Base-by-base conservation (phyloP, 73 alveolate genomes). In the Durusdinium trenchii region DNA sequence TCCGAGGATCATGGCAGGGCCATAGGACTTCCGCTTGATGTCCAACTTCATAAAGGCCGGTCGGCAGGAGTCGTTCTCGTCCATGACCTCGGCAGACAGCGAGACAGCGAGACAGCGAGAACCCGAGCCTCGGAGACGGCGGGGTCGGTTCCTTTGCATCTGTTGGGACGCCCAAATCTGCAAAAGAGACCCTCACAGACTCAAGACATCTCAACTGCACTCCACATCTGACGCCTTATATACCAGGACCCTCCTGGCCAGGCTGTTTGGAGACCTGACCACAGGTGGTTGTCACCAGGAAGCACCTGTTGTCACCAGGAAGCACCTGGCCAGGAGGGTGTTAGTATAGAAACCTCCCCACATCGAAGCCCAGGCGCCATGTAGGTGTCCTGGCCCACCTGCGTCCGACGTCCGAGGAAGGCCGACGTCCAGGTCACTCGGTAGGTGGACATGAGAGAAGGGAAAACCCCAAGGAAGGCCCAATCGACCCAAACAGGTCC, bases 371-470 rank as follows among this genome's bases (percentile, higher is more conserved):
- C 30, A 89, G 96, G 42, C 38, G 76, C 96, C 96, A 89, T 89
- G 71, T 89, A 89, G 45, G 96, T 89, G 71, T 89, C 96, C 86
- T 89, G 96, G 71, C 96, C 64, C 96, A 89, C 96, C 96, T 89
- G 96, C 0, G 26, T 14, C 61, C 12, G 61, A 38, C 35, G 20
- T 38, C 14, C 2, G 62, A 23, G 23, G 23, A 57, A 23, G 69
- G 23, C n/a, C n/a, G n/a, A n/a, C n/a, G n/a, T n/a, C n/a, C n/a
- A n/a, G n/a, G n/a, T n/a, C n/a, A 23, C 23, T 57, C 69, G 69
- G 32, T 57, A 57, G 69, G 69, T 57, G 69, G 69, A 12, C 69
- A 57, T 57, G 23, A 57, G 12, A 57, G 69, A 12, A 57, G 23
- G 23, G 23, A 57, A 16, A 23, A 57, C 32, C n/a, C n/a, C n/a